Percentiles rank a stretch among this genome's conserved stretches.
Conservation (phyloP, 2,329 filamentous ascomycete genomes). For the Mariannaea elegans region DNA sequence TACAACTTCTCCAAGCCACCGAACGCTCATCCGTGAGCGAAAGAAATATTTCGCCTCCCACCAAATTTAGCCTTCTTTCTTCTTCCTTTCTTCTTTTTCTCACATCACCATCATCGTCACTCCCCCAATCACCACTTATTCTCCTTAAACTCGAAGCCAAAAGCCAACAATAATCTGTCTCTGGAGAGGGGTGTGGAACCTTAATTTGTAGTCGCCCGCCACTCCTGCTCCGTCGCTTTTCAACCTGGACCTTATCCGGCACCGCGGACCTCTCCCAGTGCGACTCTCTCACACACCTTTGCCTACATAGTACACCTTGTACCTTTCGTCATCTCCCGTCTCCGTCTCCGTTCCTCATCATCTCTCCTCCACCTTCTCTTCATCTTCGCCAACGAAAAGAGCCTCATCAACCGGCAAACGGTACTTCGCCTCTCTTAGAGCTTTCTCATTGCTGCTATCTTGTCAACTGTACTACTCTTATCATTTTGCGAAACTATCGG, state of each 20-base stretch:
- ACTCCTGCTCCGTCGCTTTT: slow-evolving; percentile 31
- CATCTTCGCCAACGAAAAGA: background rate
- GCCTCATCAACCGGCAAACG: background rate
- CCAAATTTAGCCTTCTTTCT: background rate
- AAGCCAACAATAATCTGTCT: slow-evolving; percentile 1
- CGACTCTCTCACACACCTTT: slow-evolving; percentile 7
- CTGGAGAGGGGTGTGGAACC: slow-evolving; percentile 40
- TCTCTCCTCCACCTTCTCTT: background rate
- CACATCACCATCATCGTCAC: slow-evolving; percentile 8
- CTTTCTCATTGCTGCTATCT: background rate
- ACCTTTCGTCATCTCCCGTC: slow-evolving; percentile 10
- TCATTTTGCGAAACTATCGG: background rate
- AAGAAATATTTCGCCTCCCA: background rate
- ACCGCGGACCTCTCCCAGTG: slow-evolving; percentile 19
- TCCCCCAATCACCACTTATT: slow-evolving; percentile 2
- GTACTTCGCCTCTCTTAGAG: background rate
- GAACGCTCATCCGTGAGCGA: background rate
- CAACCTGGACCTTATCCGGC: slow-evolving; percentile 33
- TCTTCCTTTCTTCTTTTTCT: slow-evolving; percentile 2
- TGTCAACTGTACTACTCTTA: background rate
- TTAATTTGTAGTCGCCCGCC: slow-evolving; percentile 38
- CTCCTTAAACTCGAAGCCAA: slow-evolving; percentile 13
- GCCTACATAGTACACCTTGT: slow-evolving; percentile 14
- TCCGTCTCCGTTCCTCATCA: background rate
- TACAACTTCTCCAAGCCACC: background rate